Base-by-base conservation (phyloP, 2,329 filamentous ascomycete genomes). In the Fusarium circinatum region DNA sequence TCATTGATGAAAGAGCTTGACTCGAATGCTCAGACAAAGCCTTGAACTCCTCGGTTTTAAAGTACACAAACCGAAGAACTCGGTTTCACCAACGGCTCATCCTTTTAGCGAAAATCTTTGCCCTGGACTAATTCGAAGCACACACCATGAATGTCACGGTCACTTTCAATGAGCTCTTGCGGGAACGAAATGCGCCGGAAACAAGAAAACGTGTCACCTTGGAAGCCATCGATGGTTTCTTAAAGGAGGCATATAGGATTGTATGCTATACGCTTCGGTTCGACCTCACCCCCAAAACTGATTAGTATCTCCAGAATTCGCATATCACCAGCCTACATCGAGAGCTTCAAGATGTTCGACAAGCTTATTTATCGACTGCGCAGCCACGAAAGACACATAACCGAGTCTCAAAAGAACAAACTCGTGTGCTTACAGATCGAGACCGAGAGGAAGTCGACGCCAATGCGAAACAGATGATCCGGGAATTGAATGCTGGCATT, bases 241-340 rank as follows among this genome's bases (percentile, higher is more conserved):
- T 98, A 39, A 95, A 96, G 80, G 96, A 98, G 84, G 96, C 96
- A 60, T 96, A 97, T 84, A 90, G 93, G 80, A 98, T 98, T 82
- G 95, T 97, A 85, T 79, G 88, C 82, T 57, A 71, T 76, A 18
- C 74, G 39, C 76, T 74, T 70, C 74, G 58, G 54, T 45, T 44
- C 48, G 32, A 26, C 36, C 26, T 32, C 30, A 38, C 59, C 41
- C 28, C 45, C 59, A 45, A 42, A 66, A 65, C 76, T 78, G 49
- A 78, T 68, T 63, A 62, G 47, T 26, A 49, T 65, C 14, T 48
- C 24, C 79, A 97, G 95, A 96, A 97, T 80, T 89, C 91, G 13
- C 94, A 97, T 80, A 97, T 98, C 70, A 84, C 89, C 70, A 94
- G 92, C 57, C 90, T 99, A 41, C 91, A 94, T 77, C 86, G 86